Evolutionary conservation across 768 basidiomycete species (phyloP), one percentile per base, ranked within the genome.

Genomic region (Termitomyces eurrhizus): DNA sequence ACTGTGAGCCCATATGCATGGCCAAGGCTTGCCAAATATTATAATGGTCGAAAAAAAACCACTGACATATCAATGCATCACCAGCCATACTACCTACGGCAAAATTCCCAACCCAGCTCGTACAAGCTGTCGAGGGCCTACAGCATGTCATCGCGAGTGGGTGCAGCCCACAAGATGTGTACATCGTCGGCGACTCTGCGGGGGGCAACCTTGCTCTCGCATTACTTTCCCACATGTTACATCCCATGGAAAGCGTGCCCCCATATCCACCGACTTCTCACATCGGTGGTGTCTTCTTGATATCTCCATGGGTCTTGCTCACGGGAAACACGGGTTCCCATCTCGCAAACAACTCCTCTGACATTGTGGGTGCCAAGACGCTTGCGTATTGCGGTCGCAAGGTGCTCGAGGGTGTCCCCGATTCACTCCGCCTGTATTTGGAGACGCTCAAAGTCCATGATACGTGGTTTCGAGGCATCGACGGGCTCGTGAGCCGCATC

Each of bases 161-260:
- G 1, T 61, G 72, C 9, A 61, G 56, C 2, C 71, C 71, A 0
- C 36, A 52, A 41, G 65, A 72, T 44, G 63, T 76, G 21, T 62
- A 69, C 41, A 52, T 76, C 8, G 65, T 67, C 1, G 72, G 72
- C 21, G 74, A 76, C 56, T 76, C 75, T 1, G 75, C 72, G 14
- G 75, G 74, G 13, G 74, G 60, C 1, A 69, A 72, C 45, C 68
- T 76, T 35, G 59, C 68, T 5, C 59, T 72, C 26, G 67, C 68
- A 41, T 39, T 72, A 33, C 53, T 74, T 18, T 70, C 71, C 0
- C 70, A 73, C 56, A 66, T 71, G 33, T 65, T 74, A 1, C 74
- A 72, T 48, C 74, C 74, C 1, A 59, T 69, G 35, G 12, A 53
- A 14, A 61, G 35, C 14, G 61, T 70, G 4, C 63, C 64, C 0